These are phyloP conservation scores for Verticillium dahliae DNA, from an alignment of 2,329 filamentous ascomycete genomes.

Conservation along the genomic window DNA sequence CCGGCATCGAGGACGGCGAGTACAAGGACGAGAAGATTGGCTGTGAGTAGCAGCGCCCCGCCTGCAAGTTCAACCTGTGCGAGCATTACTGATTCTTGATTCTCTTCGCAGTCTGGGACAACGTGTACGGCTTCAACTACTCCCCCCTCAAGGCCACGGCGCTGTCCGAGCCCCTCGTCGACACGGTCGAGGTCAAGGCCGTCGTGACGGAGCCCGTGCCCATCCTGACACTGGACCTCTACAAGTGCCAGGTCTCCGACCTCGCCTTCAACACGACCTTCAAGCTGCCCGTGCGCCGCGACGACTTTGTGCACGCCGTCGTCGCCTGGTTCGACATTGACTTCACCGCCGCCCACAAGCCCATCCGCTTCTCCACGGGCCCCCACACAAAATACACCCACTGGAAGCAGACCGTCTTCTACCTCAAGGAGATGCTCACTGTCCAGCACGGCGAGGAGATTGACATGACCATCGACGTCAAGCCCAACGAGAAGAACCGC, in stretches of 20 bases:
- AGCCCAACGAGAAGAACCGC: slow-evolving; percentile 89
- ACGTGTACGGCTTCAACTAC: slow-evolving; percentile 98
- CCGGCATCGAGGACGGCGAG: slow-evolving; percentile 95
- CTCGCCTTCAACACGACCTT: slow-evolving; percentile 79
- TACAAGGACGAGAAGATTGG: slow-evolving; percentile 99
- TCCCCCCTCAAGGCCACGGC: slow-evolving; percentile 83
- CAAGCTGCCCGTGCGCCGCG: slow-evolving; percentile 68
- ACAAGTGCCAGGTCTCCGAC: slow-evolving; percentile 79
- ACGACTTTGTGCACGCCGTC: slow-evolving; percentile 92
- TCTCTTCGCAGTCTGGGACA: slow-evolving; percentile 78
- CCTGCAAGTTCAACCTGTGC: neutral
- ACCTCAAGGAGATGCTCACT: slow-evolving; percentile 86
- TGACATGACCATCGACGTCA: slow-evolving; percentile 66
- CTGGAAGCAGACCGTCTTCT: slow-evolving; percentile 99
- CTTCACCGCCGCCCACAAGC: slow-evolving; percentile 97
- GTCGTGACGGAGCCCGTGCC: slow-evolving; percentile 86
- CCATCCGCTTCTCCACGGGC: slow-evolving; percentile 91
- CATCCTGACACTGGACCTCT: slow-evolving; percentile 85
- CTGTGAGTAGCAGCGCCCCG: slow-evolving; percentile 56
- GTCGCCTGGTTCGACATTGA: slow-evolving; percentile 99
- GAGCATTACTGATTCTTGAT: neutral
- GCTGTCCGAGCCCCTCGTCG: slow-evolving; percentile 90
- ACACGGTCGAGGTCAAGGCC: slow-evolving; percentile 95
- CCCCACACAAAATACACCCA: slow-evolving; percentile 99
- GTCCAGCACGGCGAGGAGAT: slow-evolving; percentile 83